Evolutionary conservation across 2,329 filamentous ascomycete species (phyloP).

Genomic region (Amylocarpus encephaloides): DNA sequence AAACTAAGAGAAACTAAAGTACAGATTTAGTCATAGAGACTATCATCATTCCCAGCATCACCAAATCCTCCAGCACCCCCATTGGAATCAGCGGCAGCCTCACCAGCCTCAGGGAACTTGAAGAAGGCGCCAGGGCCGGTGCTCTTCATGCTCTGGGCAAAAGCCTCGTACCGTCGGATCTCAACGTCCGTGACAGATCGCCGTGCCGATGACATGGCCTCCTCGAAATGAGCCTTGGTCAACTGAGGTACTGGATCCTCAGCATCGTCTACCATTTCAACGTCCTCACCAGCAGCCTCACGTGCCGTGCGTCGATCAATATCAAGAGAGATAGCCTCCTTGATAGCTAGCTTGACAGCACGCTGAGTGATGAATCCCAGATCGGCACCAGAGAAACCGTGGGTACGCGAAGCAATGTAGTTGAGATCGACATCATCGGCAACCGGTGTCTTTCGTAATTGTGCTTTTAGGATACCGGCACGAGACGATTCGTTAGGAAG

Average conservation of each 20-base stretch:
- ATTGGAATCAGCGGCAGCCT: conserved; percentile 62
- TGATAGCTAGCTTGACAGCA: conserved; percentile 98
- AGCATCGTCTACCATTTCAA: conserved; percentile 73
- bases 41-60: conserved; percentile 87
- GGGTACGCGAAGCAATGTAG: conserved; percentile 93
- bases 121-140: conserved; percentile 93
- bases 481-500: conserved; percentile 88
- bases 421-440: conserved; percentile 78
- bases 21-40: conserved; percentile 79
- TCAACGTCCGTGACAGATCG: conserved; percentile 94
- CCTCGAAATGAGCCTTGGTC: conserved; percentile 95
- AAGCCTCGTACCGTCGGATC: conserved; percentile 96
- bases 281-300: conserved; percentile 75
- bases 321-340: conserved; percentile 83
- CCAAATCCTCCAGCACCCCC: conserved; percentile 61
- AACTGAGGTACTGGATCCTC: conserved; percentile 96
- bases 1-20: conserved; percentile 25
- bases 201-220: conserved; percentile 93
- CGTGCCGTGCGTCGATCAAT: conserved; percentile 88
- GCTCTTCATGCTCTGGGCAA: conserved; percentile 99
- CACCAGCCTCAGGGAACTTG: conserved; percentile 75
- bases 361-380: conserved; percentile 98
- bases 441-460: conserved; percentile 97
- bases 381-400: conserved; percentile 99
- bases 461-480: conserved; percentile 83